Percentiles rank a stretch among this genome's conserved stretches.
These are phyloP conservation scores for Colletotrichum scovillei DNA, from an alignment of 2,329 filamentous ascomycete genomes.

Conservation along the genomic window DNA sequence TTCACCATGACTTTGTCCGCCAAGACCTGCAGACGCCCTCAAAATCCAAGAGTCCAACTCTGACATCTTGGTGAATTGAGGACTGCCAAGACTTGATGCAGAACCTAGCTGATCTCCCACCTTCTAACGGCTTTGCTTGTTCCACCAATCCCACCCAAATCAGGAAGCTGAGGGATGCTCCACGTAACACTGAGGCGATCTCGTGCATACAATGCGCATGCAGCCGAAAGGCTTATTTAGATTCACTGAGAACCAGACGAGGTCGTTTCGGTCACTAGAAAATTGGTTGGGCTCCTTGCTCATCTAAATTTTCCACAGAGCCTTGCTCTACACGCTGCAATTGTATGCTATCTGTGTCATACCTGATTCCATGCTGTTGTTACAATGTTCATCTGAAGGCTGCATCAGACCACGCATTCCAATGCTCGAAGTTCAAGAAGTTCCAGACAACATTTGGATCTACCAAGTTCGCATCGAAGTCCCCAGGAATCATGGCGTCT, in stretches of 20 bases:
- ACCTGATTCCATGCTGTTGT: neutral
- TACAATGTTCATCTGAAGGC: conserved; percentile 15
- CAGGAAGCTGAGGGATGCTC: neutral
- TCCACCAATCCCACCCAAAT: conserved; percentile 12
- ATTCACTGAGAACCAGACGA: neutral
- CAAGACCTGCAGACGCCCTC: neutral
- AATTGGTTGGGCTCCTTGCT: neutral
- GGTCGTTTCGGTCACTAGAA: neutral
- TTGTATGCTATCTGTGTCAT: neutral
- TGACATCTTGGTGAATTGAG: neutral
- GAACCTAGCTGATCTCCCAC: neutral
- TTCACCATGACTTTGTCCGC: neutral
- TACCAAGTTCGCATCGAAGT: conserved; percentile 29
- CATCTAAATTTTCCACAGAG: neutral
- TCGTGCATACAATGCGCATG: neutral
- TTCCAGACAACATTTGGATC: conserved; percentile 35
- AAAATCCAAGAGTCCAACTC: neutral
- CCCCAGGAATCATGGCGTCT: conserved; percentile 23
- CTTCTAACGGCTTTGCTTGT: neutral
- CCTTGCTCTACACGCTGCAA: neutral
- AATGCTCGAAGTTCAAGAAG: conserved; percentile 35
- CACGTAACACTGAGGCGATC: neutral
- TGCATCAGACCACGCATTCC: conserved; percentile 33
- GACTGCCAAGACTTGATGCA: neutral
- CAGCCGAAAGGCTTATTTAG: neutral